phyloP scores from a whole-genome alignment of 2,329 filamentous ascomycete genomes.

The Annulohypoxylon truncatum region DNA sequence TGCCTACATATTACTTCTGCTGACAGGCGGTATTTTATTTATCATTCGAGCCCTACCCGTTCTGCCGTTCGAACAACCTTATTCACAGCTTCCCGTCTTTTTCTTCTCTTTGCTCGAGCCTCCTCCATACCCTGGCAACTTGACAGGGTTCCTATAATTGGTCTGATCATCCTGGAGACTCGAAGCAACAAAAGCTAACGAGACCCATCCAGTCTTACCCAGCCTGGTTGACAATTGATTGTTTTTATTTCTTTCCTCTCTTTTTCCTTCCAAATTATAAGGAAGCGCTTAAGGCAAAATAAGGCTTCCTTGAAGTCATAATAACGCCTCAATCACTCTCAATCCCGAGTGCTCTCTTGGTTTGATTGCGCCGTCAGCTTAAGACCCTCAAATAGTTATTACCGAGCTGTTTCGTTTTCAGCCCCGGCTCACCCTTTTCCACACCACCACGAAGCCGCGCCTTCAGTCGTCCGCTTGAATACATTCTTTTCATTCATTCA shows the following conservation, averaged over 20 bases:
- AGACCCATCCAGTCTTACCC: conserved; percentile 22
- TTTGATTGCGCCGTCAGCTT: conserved; percentile 28
- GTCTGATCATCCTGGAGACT: conserved; percentile 38
- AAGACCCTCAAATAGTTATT: conserved; percentile 27
- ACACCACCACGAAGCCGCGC: conserved; percentile 24
- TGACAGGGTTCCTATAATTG: conserved; percentile 33
- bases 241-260: conserved; percentile 9
- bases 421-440: conserved; percentile 28
- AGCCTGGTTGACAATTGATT: conserved; percentile 18
- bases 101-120: conserved; percentile 36
- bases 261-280: conserved; percentile 10
- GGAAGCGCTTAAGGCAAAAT: conserved; percentile 17
- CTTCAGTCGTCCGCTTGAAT: conserved; percentile 13
- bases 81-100: conserved; percentile 22
- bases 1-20: conserved; percentile 17
- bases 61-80: conserved; percentile 16
- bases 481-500: conserved; percentile 12
- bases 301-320: conserved; percentile 11
- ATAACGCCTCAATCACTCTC: conserved; percentile 5
- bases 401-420: conserved; percentile 29
- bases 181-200: conserved; percentile 35
- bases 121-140: conserved; percentile 25
- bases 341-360: conserved; percentile 11
- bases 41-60: conserved; percentile 35
- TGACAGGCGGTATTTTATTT: conserved; percentile 38